Base-by-base conservation (phyloP, 1,284 basidiomycete genomes). In the Ceratobasidium sp. region DNA sequence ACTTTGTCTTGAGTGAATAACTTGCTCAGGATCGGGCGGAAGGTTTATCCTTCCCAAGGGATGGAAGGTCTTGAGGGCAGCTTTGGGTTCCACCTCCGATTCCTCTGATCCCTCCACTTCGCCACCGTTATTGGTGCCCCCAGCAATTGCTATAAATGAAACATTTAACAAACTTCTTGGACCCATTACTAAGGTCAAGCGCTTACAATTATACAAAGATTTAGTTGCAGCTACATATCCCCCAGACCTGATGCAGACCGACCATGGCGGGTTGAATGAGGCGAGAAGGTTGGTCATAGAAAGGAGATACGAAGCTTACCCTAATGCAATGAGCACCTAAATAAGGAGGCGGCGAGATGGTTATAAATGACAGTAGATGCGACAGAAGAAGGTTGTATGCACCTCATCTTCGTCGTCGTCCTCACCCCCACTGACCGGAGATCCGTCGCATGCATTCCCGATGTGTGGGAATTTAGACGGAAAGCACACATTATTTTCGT, bases 391-490 rank as follows among this genome's bases (percentile, higher is more conserved):
- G n/a, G n/a, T n/a, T n/a, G n/a, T n/a, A n/a, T n/a, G n/a, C 30
- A 64, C 62, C 62, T 64, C 28, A 18, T 48, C 46, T 51, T 64
- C 40, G 5, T 18, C 38, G 0, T 28, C 25, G 21, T 33, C 25
- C n/a, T 49, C 30, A 2, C 6, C 62, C 7, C 51, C 46, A 16
- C 44, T 14, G 3, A 8, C 25, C 6, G 30, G 28, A 4, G 21
- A 30, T 1, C 14, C 38, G 28, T 66, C 28, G 16, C 51, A 23
- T 16, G 8, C 44, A 11, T 38, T 23, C 21, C 4, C 4, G 6
- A 8, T 9, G 18, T 66, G 63, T 16, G 63, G 63, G 18, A 53
- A 64, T 38, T 64, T 64, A 11, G 44, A 44, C 0, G 62, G 62
- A 16, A 28, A 4, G 46, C 23, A 51, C 14, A 14, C 16, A 23